Evolutionary conservation across 768 basidiomycete genomes (phyloP).

Genomic region (Pleurotus salmoneostramineus): DNA sequence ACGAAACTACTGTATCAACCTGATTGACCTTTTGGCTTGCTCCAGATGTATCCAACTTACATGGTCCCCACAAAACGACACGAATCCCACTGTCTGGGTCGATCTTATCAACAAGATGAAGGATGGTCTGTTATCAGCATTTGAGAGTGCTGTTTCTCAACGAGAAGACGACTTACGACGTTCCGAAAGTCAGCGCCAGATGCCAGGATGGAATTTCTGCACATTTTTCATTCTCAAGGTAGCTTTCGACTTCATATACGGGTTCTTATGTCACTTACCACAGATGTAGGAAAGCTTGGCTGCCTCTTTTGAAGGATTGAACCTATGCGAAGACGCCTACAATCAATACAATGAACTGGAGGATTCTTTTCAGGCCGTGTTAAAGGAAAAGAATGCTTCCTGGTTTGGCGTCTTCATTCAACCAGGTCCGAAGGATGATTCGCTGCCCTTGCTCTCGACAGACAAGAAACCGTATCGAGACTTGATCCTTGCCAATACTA

Average conservation of each 20-base stretch:
- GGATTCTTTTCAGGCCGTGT: conserved; percentile 67
- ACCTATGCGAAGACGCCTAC: conserved; percentile 85
- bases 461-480: conserved; percentile 85
- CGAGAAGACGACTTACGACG: conserved; percentile 90
- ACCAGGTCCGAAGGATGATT: conserved; percentile 69
- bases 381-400: conserved; percentile 78
- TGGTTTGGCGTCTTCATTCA: conserved; percentile 91
- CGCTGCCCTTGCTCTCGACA: conserved; percentile 71
- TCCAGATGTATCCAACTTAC: conserved; percentile 77
- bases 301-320: conserved; percentile 86
- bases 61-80: conserved; percentile 60
- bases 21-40: conserved; percentile 9
- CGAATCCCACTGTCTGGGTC: conserved; percentile 77
- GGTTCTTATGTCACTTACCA: not conserved
- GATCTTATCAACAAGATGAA: conserved; percentile 88
- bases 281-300: conserved; percentile 83
- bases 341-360: conserved; percentile 92
- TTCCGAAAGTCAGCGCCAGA: conserved; percentile 83
- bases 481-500: conserved; percentile 83
- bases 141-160: conserved; percentile 72
- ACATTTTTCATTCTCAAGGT: conserved; percentile 97
- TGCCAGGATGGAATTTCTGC: conserved; percentile 99
- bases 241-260: not conserved
- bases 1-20: conserved; percentile 7
- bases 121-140: conserved; percentile 81